Evolutionary conservation across 805 yeast genomes (phyloP).

Genomic region (Lipomyces mesembrius): DNA sequence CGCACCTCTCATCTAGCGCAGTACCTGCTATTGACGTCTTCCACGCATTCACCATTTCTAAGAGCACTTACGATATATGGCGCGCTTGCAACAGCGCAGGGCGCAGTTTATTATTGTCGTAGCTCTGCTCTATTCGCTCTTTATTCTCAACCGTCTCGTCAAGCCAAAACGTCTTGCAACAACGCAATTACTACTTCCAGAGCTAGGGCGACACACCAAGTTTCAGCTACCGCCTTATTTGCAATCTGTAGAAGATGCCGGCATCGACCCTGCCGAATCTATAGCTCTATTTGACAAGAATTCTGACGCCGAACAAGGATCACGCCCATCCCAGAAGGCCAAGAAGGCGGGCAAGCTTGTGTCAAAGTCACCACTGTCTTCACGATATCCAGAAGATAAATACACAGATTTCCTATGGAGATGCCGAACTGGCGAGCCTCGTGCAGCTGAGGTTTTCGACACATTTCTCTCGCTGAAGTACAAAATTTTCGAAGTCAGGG

Average conservation of each 20-base stretch:
- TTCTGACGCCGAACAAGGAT: not conserved
- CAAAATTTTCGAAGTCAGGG: constrained; percentile 26
- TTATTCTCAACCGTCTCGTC: constrained; percentile 9
- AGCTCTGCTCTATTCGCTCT: constrained; percentile 18
- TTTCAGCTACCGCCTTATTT: constrained; percentile 15
- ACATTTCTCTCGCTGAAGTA: constrained; percentile 25
- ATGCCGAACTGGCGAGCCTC: constrained; percentile 17
- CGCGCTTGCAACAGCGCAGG: not conserved
- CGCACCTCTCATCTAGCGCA: not conserved
- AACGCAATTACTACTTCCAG: constrained; percentile 14
- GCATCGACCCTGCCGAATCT: not conserved
- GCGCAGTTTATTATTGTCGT: constrained; percentile 1
- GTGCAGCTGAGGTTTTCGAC: constrained; percentile 23
- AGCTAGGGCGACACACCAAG: constrained; percentile 20
- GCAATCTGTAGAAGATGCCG: not conserved
- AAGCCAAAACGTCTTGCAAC: constrained; percentile 23
- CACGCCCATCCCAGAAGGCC: constrained; percentile 2
- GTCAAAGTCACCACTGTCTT: not conserved
- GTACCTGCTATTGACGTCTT: too few species aligned
- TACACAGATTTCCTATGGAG: constrained; percentile 12
- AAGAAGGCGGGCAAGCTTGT: constrained; percentile 8
- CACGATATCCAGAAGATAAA: not conserved
- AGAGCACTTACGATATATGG: not conserved
- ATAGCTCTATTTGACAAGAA: not conserved
- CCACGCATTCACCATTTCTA: not conserved